These are phyloP conservation scores for Colletotrichum siamense DNA, from an alignment of 2,329 filamentous ascomycete species.

Conservation along the genomic window DNA sequence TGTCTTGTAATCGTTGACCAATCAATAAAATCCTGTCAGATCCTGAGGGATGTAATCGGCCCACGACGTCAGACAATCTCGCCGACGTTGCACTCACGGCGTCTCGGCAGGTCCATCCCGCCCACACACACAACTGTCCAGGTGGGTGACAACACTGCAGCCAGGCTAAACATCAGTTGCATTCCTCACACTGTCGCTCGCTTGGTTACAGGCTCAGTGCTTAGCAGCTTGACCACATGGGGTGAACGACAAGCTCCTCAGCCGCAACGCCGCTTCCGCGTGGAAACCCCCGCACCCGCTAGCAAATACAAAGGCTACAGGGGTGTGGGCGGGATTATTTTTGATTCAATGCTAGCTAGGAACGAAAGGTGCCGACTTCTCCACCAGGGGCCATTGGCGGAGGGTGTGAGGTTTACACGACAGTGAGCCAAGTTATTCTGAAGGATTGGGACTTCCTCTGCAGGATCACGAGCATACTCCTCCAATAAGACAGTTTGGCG, in stretches of 20 bases:
- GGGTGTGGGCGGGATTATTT: neutral
- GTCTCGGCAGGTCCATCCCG: neutral
- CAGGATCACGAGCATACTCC: neutral
- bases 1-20: neutral
- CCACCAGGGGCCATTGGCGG: neutral
- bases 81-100: neutral
- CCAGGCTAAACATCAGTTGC: neutral
- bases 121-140: neutral
- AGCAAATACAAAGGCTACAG: neutral
- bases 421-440: neutral
- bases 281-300: neutral
- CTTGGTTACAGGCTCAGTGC: neutral
- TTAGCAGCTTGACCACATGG: neutral
- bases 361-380: neutral
- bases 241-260: neutral
- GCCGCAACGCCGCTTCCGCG: neutral
- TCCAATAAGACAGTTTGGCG: neutral
- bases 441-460: neutral
- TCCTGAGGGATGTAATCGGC: neutral
- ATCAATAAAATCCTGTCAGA: neutral
- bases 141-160: neutral
- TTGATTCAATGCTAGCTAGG: neutral
- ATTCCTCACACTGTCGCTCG: neutral
- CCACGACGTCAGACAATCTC: neutral
- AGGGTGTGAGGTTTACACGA: neutral